Base-by-base conservation (phyloP, 2,329 filamentous ascomycete genomes). In the Pyrenophora tritici-repentis region DNA sequence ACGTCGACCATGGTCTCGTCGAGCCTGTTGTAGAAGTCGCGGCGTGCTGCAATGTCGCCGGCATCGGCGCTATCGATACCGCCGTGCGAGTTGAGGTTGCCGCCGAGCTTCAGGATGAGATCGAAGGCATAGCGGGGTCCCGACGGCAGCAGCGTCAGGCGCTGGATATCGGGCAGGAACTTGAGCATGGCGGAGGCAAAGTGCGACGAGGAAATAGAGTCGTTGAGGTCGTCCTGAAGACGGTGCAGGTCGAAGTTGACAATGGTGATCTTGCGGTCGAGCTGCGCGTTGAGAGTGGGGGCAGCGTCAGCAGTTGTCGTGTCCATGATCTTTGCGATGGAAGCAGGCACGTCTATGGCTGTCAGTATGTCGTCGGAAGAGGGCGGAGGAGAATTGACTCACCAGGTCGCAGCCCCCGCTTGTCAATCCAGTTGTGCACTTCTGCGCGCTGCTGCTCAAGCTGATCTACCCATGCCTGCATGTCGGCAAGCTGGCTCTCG, bases 241-340 rank as follows among this genome's bases (percentile, higher is more conserved):
- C 79, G 78, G 72, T 82, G 79, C 3, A 82, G 78, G 63, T 82
- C 79, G 65, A 81, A 81, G 72, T 82, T 82, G 47, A 82, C 79
- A 47, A 82, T 81, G 32, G 79, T 82, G 71, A 82, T 82, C 61
- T 82, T 82, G 75, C 79, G 79, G 67, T 82, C 79, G 54, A 82
- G 78, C 63, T 82, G 79, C n/a, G 78, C 79, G 63, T 81, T 81
- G 55, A 82, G 76, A 2, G 79, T 80, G 29, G 74, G 68, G 29
- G 79, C 79, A 17, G 78, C 77, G 55, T 79, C 76, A 16, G 78
- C 75, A 5, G 75, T 76, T 38, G 77, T 73, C 20, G 71, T 72
- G 66, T 82, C 79, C 79, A 82, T 82, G 53, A 78, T 76, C 57
- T 78, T 76, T 36, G 79, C 79, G 55, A 82, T 81, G 52, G 72